Conservation (phyloP, 805 yeast genomes). For the Cyberlindnera petersonii region DNA sequence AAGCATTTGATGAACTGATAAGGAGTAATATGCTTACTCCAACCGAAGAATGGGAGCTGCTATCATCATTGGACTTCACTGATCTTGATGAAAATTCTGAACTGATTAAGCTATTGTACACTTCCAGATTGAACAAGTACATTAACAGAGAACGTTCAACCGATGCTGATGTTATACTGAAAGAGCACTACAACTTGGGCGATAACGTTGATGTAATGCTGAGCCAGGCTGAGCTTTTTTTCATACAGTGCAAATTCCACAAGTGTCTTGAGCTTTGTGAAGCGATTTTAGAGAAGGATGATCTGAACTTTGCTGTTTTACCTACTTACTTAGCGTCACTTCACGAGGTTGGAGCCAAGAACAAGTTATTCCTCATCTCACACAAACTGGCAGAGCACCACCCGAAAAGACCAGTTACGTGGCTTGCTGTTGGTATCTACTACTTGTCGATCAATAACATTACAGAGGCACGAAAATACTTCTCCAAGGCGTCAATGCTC, state of each 20-base stretch:
- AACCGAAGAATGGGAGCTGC: constrained; percentile 79
- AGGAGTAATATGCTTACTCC: constrained; percentile 75
- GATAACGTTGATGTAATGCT: constrained; percentile 67
- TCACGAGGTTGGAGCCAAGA: constrained; percentile 78
- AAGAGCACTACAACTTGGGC: constrained; percentile 67
- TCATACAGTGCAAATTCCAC: constrained; percentile 73
- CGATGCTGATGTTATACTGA: constrained; percentile 62
- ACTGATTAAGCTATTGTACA: constrained; percentile 70
- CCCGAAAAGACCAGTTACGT: constrained; percentile 78
- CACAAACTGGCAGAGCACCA: constrained; percentile 83
- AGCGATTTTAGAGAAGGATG: constrained; percentile 48
- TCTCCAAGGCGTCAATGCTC: constrained; percentile 82
- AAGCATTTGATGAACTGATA: constrained; percentile 80
- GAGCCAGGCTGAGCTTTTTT: constrained; percentile 65
- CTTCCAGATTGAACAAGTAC: constrained; percentile 72
- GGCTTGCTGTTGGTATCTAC: constrained; percentile 91
- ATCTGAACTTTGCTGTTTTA: constrained; percentile 62
- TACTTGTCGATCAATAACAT: constrained; percentile 71
- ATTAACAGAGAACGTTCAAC: constrained; percentile 51
- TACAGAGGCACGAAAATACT: constrained; percentile 80
- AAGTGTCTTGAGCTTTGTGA: constrained; percentile 77
- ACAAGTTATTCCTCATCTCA: constrained; percentile 73
- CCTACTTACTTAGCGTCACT: constrained; percentile 82
- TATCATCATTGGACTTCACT: constrained; percentile 60
- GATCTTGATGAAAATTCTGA: constrained; percentile 79